Evolutionary conservation across 164 flowering plant species (phyloP).

Genomic region (Litsea cubeba): DNA sequence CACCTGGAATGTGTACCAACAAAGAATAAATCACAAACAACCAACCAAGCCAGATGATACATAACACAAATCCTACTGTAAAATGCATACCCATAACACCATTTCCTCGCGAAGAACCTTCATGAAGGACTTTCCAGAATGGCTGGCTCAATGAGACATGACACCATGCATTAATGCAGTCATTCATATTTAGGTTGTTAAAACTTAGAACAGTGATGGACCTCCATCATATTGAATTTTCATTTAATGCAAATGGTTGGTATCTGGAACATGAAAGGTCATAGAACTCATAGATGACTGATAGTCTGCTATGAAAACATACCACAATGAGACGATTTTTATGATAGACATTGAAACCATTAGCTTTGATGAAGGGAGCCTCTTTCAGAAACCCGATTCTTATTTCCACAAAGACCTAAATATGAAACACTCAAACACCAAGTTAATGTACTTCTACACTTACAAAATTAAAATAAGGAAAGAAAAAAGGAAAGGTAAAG

Average conservation of each 20-base stretch:
- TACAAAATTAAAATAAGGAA: too few relatives aligned
- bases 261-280: neutral
- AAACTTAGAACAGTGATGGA: neutral
- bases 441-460: too few relatives aligned
- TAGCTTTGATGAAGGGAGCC: conserved; percentile 51
- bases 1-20: conserved; percentile 36
- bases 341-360: conserved; percentile 85
- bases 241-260: neutral
- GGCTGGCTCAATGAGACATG: conserved; percentile 51
- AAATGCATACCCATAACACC: conserved; percentile 69
- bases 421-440: neutral
- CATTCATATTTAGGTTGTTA: neutral
- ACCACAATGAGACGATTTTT: conserved; percentile 95
- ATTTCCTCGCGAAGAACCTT: conserved; percentile 41
- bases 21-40: conserved; percentile 3
- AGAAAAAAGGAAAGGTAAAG: too few relatives aligned
- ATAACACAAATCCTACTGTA: neutral
- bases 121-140: conserved; percentile 73
- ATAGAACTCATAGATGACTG: neutral
- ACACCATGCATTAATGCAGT: neutral
- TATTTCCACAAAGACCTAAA: conserved; percentile 56
- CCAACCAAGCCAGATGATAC: conserved; percentile 7
- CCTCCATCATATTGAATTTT: neutral
- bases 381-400: conserved; percentile 82
- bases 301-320: conserved; percentile 12